A percentile compares a stretch with the other conserved stretches of the same genome.
These are phyloP conservation scores for Cadophora malorum DNA, from an alignment of 2,329 filamentous ascomycete genomes.

Conservation along the genomic window DNA sequence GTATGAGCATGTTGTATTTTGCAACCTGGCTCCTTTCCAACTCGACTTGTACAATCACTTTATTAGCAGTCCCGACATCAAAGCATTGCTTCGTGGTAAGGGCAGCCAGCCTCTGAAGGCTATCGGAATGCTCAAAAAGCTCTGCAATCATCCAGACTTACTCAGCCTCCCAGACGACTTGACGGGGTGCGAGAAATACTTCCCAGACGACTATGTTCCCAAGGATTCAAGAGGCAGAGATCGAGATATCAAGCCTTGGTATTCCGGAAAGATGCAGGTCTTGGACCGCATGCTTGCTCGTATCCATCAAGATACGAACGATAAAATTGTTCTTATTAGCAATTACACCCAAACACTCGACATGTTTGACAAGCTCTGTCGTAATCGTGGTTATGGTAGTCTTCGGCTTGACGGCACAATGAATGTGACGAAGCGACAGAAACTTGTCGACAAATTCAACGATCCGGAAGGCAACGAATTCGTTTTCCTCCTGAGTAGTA, in stretches of 20 bases:
- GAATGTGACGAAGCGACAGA: conserved; percentile 96
- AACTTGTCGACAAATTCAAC: conserved; percentile 97
- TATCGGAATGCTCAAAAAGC: conserved; percentile 95
- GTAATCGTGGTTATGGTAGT: conserved; percentile 81
- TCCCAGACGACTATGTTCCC: conserved; percentile 85
- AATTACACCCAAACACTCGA: conserved; percentile 98
- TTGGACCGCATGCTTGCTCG: conserved; percentile 97
- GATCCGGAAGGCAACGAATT: conserved; percentile 90
- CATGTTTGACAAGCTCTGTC: conserved; percentile 90
- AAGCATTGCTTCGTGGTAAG: conserved; percentile 88
- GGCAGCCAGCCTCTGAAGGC: conserved; percentile 96
- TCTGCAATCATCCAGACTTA: conserved; percentile 97
- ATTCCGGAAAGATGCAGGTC: conserved; percentile 97
- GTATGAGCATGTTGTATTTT: conserved; percentile 99
- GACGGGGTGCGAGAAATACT: conserved; percentile 82
- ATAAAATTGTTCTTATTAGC: conserved; percentile 98
- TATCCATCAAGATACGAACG: conserved; percentile 94
- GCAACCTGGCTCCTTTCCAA: conserved; percentile 92
- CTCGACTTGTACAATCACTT: conserved; percentile 95
- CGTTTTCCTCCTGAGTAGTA: conserved; percentile 94
- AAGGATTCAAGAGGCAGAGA: conserved; percentile 89
- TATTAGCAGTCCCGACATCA: conserved; percentile 93
- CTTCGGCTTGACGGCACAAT: conserved; percentile 95
- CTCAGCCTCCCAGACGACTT: conserved; percentile 83
- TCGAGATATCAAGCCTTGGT: conserved; percentile 91